Evolutionary conservation across 495 filamentous ascomycete genomes (phyloP), one percentile per base, ranked within the genome.

Genomic region (Xylaria intraflava): DNA sequence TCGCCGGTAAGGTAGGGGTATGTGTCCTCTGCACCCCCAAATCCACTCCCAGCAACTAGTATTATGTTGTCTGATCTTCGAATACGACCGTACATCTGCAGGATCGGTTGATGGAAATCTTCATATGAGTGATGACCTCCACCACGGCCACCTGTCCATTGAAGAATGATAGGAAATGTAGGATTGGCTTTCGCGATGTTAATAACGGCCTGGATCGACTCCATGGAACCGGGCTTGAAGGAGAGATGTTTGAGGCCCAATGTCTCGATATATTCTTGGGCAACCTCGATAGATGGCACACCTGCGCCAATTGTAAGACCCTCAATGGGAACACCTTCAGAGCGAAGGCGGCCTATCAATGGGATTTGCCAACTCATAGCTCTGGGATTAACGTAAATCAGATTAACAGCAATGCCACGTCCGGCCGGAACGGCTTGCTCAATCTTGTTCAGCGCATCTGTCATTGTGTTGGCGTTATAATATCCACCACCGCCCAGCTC

Each of bases 331-430:
- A 94, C 83, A 57, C 93, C 93, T 50, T 95, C 88, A 12, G 87
- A 79, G 41, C 92, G 82, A 36, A 98, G 77, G 53, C 87, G 83
- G 43, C 82, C 87, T 55, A 98, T 83, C 24, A 98, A 75, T 41
- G 93, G 91, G 43, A 97, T 95, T 69, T 98, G 93, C 93, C 93
- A 98, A 24, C 76, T 87, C 92, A 98, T 98, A 29, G 92, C 90
- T 48, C 87, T 82, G 14, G 93, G 93, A 65, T 91, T 94, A 64
- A 96, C 93, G 62, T 98, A 98, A 65, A 98, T 98, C 51, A 98
- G 67, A 66, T 98, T 98, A 61, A 95, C 74, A 4, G 83, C 90
- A 67, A 98, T 95, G 65, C 93, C 93, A 53, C 90, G 89, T 43
- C 93, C 93, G 14, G 93, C 82, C 19, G 89, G 89, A 55, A 94